Conservation (phyloP, 352 stramenopile genomes). For the Globisporangium lucens region DNA sequence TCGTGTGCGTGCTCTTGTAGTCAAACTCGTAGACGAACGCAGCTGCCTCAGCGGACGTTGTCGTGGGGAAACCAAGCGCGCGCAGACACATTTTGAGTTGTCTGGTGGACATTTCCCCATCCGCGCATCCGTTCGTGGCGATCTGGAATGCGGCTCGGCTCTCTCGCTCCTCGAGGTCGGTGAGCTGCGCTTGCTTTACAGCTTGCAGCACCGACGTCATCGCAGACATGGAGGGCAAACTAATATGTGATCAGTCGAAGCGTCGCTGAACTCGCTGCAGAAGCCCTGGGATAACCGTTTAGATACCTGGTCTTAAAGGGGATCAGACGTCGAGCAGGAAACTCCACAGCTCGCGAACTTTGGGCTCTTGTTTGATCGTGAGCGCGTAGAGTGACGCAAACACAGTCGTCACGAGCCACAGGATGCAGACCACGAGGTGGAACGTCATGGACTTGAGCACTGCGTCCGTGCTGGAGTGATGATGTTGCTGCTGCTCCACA, state of each 20-base stretch:
- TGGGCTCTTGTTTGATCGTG: slow-evolving; percentile 39
- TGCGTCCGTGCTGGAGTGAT: slow-evolving; percentile 9
- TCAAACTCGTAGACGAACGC: slow-evolving; percentile 47
- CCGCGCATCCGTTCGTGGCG: slow-evolving; percentile 1
- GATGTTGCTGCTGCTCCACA: slow-evolving; percentile 15
- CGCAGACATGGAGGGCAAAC: neutral
- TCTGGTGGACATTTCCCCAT: slow-evolving; percentile 21
- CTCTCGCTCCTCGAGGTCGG: slow-evolving; percentile 24
- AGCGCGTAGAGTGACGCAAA: slow-evolving; percentile 36
- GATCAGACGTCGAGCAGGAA: slow-evolving; percentile 11
- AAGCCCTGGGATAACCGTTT: neutral
- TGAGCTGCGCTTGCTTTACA: slow-evolving; percentile 25
- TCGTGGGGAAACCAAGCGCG: slow-evolving; percentile 24
- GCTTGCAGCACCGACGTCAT: slow-evolving; percentile 12
- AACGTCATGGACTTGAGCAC: slow-evolving; percentile 31
- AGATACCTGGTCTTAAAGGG: neutral
- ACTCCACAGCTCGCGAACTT: slow-evolving; percentile 8
- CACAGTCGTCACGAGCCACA: slow-evolving; percentile 38
- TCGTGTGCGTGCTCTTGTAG: slow-evolving; percentile 28
- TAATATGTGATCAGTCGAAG: neutral
- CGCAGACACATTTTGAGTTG: slow-evolving; percentile 34
- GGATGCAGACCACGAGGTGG: slow-evolving; percentile 43
- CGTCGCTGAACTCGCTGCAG: neutral
- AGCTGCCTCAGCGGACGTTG: slow-evolving; percentile 22
- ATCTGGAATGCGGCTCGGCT: slow-evolving; percentile 27